Conservation (phyloP, 352 stramenopile species). For the Pythium sukuiense region DNA sequence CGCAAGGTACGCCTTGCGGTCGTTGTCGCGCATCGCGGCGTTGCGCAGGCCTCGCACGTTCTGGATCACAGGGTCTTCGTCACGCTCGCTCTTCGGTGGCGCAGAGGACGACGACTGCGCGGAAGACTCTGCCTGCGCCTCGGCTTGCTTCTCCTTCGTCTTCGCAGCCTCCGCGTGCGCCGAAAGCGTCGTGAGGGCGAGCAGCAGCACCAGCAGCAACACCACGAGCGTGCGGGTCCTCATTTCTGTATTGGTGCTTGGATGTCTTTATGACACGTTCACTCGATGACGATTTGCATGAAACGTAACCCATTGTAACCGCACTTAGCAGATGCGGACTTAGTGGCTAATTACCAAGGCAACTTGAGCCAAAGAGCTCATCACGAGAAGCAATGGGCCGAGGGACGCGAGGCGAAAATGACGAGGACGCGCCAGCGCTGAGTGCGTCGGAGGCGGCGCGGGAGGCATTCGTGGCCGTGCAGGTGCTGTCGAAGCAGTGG, state of each 20-base stretch:
- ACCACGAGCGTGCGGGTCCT: constrained; percentile 20
- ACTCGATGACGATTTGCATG: neutral
- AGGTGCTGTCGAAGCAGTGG: constrained; percentile 49
- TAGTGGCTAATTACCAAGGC: constrained; percentile 13
- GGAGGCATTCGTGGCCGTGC: constrained; percentile 41
- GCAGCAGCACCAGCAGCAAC: constrained; percentile 32
- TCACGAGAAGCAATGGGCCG: constrained; percentile 35
- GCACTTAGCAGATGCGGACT: constrained; percentile 10
- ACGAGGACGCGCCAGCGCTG: constrained; percentile 2
- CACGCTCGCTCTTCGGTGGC: constrained; percentile 37
- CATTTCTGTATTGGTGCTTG: constrained; percentile 7
- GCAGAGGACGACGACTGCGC: constrained; percentile 20
- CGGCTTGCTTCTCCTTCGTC: constrained; percentile 9
- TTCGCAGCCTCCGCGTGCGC: constrained; percentile 14
- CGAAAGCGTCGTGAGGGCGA: neutral
- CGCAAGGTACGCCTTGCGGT: constrained; percentile 47
- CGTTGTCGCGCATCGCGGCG: constrained; percentile 72
- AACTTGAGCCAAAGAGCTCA: neutral
- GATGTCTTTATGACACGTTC: neutral
- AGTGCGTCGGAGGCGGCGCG: constrained; percentile 10
- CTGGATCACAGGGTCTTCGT: constrained; percentile 67
- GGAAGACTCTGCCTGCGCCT: constrained; percentile 2
- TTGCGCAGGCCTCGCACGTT: constrained; percentile 72
- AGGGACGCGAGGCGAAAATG: constrained; percentile 15
- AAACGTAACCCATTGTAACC: neutral